Base-by-base conservation (phyloP, 805 yeast genomes). In the Saturnispora hagleri region DNA sequence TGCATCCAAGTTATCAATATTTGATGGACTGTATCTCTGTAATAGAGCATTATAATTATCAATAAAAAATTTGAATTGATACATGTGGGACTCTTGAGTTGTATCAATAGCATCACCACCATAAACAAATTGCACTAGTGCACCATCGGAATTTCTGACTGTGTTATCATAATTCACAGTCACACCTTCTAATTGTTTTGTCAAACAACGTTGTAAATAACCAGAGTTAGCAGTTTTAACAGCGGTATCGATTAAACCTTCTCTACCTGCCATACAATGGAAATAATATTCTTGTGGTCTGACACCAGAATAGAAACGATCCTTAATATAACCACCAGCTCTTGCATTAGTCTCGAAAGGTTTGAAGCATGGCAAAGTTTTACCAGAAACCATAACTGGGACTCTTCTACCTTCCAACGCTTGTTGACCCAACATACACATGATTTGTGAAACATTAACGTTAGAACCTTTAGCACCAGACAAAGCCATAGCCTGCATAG, bases 241-340 rank as follows among this genome's bases (percentile, higher is more conserved):
- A 48, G 99, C 99, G 54, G 99, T 93, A 77, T 93, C 99, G 73
- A 93, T 93, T 65, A 93, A 80, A 74, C 99, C 99, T 76, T 93
- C 99, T 76, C 99, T 86, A 72, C 99, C 99, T 51, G 99, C 99
- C 99, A 93, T 93, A 76, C 98, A 93, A 73, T 93, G 99, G 93
- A 95, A 93, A 68, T 90, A 93, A 72, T 95, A 93, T 70, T 93
- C 99, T 72, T 93, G 99, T 4, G 99, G 99, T 68, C 88, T 82
- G 60, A 93, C 86, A 69, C 99, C 99, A 41, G 97, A 89, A 69
- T 89, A 95, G 82, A 93, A 93, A 61, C 99, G 86, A 56, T 95
- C 91, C 68, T 91, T 87, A 66, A 93, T 88, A 68, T 89, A 93
- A 51, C 99, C 99, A 76, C 99, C 99, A 26, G 99, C 97, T 68